phyloP scores from a whole-genome alignment of 1,139 yeast genomes.

The Yamadazyma friedrichii region DNA sequence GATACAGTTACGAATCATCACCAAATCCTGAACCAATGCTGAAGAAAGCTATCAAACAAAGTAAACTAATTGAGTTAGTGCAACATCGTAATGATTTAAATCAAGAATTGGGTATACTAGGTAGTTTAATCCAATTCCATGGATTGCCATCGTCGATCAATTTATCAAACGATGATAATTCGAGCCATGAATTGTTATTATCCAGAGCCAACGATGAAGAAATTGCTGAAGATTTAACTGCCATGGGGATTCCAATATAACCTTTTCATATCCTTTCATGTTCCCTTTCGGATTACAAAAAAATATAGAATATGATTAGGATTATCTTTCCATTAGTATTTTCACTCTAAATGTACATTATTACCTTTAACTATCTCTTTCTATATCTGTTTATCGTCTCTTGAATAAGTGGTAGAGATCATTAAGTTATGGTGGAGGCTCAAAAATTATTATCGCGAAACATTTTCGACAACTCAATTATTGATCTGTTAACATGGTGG shows the following conservation, averaged over 20 bases:
- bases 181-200: conserved; percentile 37
- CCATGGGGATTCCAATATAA: conserved; percentile 38
- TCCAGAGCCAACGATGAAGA: conserved; percentile 61
- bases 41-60: conserved; percentile 39
- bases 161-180: conserved; percentile 23
- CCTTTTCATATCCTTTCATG: not conserved
- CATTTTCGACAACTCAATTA: not conserved
- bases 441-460: conserved; percentile 1
- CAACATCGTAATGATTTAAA: conserved; percentile 53
- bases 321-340: too few relatives aligned
- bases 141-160: conserved; percentile 72
- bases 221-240: conserved; percentile 55
- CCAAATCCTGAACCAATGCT: conserved; percentile 21
- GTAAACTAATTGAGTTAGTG: conserved; percentile 44
- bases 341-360: too few relatives aligned
- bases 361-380: too few relatives aligned
- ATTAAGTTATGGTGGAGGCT: not conserved
- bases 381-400: too few relatives aligned
- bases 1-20: conserved; percentile 1
- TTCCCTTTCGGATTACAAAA: too few relatives aligned
- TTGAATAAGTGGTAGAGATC: too few relatives aligned
- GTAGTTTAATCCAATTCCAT: conserved; percentile 55
- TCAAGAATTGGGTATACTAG: conserved; percentile 55
- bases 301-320: too few relatives aligned
- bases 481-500: conserved; percentile 50